A percentile compares a stretch with the other conserved stretches of the same genome.
phyloP scores from a whole-genome alignment of 2,329 filamentous ascomycete species.

The Diaporthe amygdali region DNA sequence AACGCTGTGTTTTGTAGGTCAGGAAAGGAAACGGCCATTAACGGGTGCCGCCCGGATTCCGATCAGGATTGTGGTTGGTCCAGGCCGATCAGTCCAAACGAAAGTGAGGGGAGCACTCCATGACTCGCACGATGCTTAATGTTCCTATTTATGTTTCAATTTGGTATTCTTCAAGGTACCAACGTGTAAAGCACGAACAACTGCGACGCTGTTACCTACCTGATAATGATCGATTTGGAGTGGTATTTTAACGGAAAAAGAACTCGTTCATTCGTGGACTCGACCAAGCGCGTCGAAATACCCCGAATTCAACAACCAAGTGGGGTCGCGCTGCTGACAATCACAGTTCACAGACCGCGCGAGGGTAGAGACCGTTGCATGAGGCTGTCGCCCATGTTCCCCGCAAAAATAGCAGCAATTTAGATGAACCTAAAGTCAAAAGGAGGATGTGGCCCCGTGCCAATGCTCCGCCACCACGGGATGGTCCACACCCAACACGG shows the following conservation, averaged over 20 bases:
- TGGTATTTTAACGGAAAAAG: neutral
- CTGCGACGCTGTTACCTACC: neutral
- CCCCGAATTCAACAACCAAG: neutral
- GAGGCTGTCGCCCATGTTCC: neutral
- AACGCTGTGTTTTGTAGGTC: neutral
- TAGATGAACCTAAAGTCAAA: slow-evolving; percentile 7
- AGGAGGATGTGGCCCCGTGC: neutral
- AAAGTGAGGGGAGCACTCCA: neutral
- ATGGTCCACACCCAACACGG: neutral
- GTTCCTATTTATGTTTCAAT: neutral
- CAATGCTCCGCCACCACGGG: neutral
- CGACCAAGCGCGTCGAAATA: neutral
- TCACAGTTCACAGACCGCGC: neutral
- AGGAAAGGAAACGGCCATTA: neutral
- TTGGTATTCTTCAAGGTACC: neutral
- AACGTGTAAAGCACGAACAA: neutral
- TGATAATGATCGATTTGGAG: neutral
- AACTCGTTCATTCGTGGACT: neutral
- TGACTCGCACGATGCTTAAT: neutral
- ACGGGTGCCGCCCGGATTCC: neutral
- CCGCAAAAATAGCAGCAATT: neutral
- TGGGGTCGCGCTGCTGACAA: neutral
- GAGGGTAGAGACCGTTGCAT: neutral
- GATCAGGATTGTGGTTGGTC: neutral
- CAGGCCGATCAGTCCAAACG: neutral